These are phyloP conservation scores for Citrus sp. DNA, from an alignment of 345 rosid genomes.

Conservation along the genomic window DNA sequence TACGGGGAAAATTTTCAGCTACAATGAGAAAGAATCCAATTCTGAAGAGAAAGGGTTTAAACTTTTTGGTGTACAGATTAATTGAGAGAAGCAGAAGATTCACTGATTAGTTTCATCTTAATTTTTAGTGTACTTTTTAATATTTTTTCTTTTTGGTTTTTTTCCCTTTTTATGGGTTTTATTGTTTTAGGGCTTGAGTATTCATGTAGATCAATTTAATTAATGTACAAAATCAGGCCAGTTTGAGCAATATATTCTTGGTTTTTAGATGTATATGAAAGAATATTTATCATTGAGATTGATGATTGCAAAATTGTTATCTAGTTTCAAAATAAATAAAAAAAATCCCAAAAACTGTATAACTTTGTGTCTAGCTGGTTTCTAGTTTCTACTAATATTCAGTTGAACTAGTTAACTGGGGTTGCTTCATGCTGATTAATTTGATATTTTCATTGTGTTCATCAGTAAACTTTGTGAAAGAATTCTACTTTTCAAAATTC, in stretches of 20 bases:
- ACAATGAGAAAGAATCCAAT: constrained; percentile 8
- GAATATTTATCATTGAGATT: background rate
- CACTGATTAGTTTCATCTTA: background rate
- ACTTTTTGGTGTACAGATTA: constrained; percentile 56
- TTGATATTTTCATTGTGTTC: too few species aligned
- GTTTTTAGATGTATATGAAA: background rate
- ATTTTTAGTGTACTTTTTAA: background rate
- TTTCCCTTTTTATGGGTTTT: background rate
- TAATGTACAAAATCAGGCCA: background rate
- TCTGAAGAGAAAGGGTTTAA: constrained; percentile 29
- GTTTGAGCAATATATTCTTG: background rate
- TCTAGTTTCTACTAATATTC: background rate
- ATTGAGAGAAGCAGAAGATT: background rate
- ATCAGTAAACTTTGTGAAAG: background rate
- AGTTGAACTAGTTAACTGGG: background rate
- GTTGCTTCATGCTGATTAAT: background rate
- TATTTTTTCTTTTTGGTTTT: too few species aligned
- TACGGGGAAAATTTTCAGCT: constrained; percentile 17
- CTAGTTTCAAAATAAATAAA: background rate
- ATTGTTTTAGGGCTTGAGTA: background rate
- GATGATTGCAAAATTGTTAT: background rate
- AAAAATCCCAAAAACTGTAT: background rate
- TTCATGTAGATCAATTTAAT: background rate
- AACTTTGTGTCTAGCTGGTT: background rate
- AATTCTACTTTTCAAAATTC: too few species aligned